These are phyloP conservation scores for Sporothrix sp. DNA, from an alignment of 2,329 filamentous ascomycete species.

Conservation along the genomic window DNA sequence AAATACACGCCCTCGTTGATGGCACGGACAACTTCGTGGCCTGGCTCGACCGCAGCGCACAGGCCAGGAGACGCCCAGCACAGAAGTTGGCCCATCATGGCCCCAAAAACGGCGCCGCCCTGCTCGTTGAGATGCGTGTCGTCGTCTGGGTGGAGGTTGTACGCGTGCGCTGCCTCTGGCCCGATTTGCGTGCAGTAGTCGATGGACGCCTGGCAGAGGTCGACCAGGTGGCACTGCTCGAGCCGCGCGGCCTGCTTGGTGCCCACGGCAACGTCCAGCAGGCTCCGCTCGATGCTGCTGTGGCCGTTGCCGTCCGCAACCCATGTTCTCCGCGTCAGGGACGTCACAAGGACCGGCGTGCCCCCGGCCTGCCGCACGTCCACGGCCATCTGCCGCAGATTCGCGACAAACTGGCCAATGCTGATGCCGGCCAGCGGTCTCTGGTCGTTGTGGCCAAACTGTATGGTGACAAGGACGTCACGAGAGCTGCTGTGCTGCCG, in stretches of 20 bases:
- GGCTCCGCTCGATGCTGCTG: neutral
- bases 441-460: neutral
- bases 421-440: neutral
- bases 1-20: neutral
- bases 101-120: neutral
- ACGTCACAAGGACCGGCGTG: neutral
- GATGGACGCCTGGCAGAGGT: neutral
- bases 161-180: neutral
- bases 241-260: neutral
- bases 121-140: neutral
- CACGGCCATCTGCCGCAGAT: neutral
- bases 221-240: neutral
- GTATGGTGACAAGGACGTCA: neutral
- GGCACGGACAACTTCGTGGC: neutral
- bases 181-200: neutral
- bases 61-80: neutral
- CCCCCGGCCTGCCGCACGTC: neutral
- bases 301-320: no score
- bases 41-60: neutral
- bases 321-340: neutral
- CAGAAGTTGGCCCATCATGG: neutral
- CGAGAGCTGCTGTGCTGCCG: neutral
- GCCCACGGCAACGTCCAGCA: neutral
- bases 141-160: neutral
- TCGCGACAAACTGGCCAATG: neutral